A percentile compares a stretch with the other conserved stretches of the same genome.
phyloP scores from a whole-genome alignment of 345 rosid genomes.

The Ailanthus altissimus region DNA sequence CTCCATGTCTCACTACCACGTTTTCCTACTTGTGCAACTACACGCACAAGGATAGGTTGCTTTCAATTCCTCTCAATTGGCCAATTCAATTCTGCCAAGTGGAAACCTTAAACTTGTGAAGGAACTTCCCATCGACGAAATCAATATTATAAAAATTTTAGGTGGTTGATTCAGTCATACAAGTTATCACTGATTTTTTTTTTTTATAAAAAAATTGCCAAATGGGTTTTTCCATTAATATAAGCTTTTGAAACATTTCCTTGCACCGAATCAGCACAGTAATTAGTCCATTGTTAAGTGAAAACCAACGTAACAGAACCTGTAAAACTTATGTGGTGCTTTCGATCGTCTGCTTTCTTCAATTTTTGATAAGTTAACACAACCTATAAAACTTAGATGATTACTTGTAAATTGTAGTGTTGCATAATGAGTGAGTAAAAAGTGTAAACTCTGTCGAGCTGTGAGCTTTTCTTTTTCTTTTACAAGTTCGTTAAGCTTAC shows the following conservation, averaged over 20 bases:
- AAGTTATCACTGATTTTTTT: neutral
- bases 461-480: neutral
- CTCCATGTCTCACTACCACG: neutral
- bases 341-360: too few relatives aligned
- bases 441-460: neutral
- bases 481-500: neutral
- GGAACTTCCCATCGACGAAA: neutral
- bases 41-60: neutral
- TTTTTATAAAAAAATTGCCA: too few relatives aligned
- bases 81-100: neutral
- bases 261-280: neutral
- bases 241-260: too few relatives aligned
- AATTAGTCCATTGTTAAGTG: neutral
- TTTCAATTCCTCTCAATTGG: neutral
- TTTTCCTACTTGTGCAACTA: neutral
- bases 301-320: too few relatives aligned
- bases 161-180: neutral
- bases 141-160: neutral
- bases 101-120: neutral
- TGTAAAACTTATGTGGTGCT: too few relatives aligned
- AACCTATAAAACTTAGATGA: too few relatives aligned
- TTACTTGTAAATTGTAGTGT: too few relatives aligned
- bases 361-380: too few relatives aligned
- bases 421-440: too few relatives aligned
- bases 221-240: too few relatives aligned